A percentile compares a stretch with the other conserved stretches of the same genome.
phyloP scores from a whole-genome alignment of 179 eudicot species.

The Silene noctiflora region DNA sequence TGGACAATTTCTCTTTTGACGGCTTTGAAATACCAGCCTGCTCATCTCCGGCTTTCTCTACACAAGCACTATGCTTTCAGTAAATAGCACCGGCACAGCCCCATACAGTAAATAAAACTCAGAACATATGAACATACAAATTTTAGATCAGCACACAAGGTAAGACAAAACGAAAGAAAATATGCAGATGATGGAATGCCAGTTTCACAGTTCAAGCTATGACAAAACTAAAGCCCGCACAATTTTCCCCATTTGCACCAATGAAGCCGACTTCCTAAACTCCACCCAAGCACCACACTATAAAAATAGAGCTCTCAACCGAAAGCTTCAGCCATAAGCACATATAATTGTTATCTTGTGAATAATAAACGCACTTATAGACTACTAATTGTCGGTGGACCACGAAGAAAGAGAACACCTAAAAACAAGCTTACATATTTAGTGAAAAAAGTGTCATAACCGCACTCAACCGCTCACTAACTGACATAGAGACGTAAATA shows the following conservation, averaged over 20 bases:
- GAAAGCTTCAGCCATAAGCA: background rate
- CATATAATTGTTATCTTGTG: background rate
- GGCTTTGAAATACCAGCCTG: conserved; percentile 44
- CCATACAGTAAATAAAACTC: conserved; percentile 15
- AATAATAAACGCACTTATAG: background rate
- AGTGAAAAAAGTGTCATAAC: background rate
- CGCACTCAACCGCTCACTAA: background rate
- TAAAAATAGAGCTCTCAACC: background rate
- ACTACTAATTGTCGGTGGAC: background rate
- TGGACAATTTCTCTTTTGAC: conserved; percentile 76
- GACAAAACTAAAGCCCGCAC: no score
- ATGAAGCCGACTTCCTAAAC: background rate
- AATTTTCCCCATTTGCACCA: no score
- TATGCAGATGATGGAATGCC: background rate
- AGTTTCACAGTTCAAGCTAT: background rate
- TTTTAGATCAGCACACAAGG: background rate
- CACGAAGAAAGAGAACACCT: background rate
- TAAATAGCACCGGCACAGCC: conserved; percentile 21
- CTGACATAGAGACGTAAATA: background rate
- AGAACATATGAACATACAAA: conserved; percentile 3
- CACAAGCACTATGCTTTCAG: conserved; percentile 25
- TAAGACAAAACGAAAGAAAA: background rate
- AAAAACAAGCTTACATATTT: background rate
- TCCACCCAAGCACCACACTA: background rate
- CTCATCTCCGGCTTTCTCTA: conserved; percentile 57